phyloP scores from a whole-genome alignment of 2,329 filamentous ascomycete species.

The Apiospora arundinis region DNA sequence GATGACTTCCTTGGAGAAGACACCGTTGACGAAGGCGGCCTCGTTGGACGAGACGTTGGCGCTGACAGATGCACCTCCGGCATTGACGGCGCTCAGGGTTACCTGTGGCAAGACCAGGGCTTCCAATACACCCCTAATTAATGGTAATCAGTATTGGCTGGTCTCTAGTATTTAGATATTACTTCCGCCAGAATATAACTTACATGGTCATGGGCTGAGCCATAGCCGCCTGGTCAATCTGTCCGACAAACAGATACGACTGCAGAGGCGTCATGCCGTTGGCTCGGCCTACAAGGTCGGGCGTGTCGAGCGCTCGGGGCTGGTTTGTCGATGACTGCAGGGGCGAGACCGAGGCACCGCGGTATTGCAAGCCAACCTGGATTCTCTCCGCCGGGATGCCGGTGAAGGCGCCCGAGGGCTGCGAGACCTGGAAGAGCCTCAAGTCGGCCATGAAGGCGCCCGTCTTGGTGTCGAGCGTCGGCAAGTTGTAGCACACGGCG shows the following conservation, averaged over 20 bases:
- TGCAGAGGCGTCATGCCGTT: slow-evolving; percentile 56
- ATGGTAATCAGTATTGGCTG: not conserved
- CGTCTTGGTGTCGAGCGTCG: slow-evolving; percentile 68
- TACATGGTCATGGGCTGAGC: slow-evolving; percentile 64
- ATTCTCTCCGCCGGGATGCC: slow-evolving; percentile 59
- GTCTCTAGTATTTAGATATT: not conserved
- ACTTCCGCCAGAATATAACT: slow-evolving; percentile 38
- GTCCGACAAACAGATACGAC: slow-evolving; percentile 71
- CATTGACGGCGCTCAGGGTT: slow-evolving; percentile 65
- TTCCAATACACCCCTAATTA: slow-evolving; percentile 61
- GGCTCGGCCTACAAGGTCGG: slow-evolving; percentile 30
- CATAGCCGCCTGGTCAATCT: slow-evolving; percentile 67
- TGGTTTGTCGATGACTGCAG: slow-evolving; percentile 39
- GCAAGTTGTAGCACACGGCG: slow-evolving; percentile 83
- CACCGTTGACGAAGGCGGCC: slow-evolving; percentile 73
- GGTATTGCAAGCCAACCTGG: slow-evolving; percentile 60
- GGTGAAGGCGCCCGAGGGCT: slow-evolving; percentile 60
- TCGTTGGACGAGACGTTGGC: slow-evolving; percentile 74
- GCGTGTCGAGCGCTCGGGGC: slow-evolving; percentile 18
- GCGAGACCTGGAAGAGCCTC: slow-evolving; percentile 73
- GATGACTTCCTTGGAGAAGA: slow-evolving; percentile 67
- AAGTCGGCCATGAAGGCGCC: slow-evolving; percentile 81
- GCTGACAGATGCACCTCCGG: slow-evolving; percentile 57
- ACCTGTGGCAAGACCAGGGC: slow-evolving; percentile 71
- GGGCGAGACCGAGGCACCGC: slow-evolving; percentile 58